These are phyloP conservation scores for Phoma herbarum DNA, from an alignment of 2,329 filamentous ascomycete species.

Conservation along the genomic window DNA sequence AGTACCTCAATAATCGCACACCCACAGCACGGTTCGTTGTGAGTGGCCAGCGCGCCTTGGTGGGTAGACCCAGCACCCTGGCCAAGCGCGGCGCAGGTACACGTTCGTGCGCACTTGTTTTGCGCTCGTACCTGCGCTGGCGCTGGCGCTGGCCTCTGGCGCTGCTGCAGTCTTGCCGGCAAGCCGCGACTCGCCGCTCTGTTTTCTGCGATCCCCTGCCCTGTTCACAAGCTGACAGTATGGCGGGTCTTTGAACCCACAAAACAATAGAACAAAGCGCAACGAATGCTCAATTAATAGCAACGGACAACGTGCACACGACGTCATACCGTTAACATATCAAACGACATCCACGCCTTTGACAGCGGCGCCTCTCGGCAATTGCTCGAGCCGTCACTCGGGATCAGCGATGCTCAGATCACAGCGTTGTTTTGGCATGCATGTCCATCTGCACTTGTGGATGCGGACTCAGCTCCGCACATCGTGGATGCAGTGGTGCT, in stretches of 20 bases:
- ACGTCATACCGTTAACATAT: slow-evolving; percentile 3
- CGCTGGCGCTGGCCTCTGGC: background rate
- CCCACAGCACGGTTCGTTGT: background rate
- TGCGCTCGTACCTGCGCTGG: slow-evolving; percentile 4
- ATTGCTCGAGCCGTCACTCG: background rate
- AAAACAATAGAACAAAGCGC: background rate
- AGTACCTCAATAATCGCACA: slow-evolving; percentile 3
- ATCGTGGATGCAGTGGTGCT: background rate
- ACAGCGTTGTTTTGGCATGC: background rate
- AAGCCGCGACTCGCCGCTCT: background rate
- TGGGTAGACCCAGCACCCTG: background rate
- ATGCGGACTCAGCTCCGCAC: slow-evolving; percentile 1
- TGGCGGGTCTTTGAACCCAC: too few species aligned
- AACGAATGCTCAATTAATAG: background rate
- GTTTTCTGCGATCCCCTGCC: background rate
- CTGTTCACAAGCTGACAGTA: too few species aligned
- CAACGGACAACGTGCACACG: background rate
- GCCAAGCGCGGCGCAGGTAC: slow-evolving; percentile 3
- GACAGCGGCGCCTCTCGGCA: slow-evolving; percentile 14
- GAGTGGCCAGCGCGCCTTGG: background rate
- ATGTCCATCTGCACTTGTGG: background rate
- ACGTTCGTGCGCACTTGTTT: background rate
- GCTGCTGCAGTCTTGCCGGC: background rate
- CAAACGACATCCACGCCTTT: background rate
- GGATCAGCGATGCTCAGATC: slow-evolving; percentile 10